phyloP scores from a whole-genome alignment of 257 asterid genomes.

The Echium plantagineum region DNA sequence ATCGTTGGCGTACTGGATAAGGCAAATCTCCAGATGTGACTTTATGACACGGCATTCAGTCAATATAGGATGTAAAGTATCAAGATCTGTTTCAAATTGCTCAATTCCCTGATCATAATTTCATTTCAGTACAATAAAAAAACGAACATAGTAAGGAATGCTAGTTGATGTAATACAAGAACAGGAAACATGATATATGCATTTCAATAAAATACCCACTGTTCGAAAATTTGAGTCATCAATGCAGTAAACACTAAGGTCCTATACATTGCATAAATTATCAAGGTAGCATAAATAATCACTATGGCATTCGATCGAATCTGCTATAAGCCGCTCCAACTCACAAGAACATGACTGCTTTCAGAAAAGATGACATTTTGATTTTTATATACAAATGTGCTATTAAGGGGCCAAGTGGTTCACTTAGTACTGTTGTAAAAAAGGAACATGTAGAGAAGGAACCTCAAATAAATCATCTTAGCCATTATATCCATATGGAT shows the following conservation, averaged over 20 bases:
- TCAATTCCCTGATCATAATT: constrained; percentile 56
- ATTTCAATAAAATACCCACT: not conserved
- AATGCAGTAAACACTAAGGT: too few species aligned
- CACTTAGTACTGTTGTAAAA: too few species aligned
- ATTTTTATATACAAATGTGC: too few species aligned
- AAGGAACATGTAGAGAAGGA: too few species aligned
- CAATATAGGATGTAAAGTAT: constrained; percentile 72
- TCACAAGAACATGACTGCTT: too few species aligned
- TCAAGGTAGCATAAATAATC: too few species aligned
- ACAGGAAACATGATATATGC: not conserved
- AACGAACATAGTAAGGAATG: not conserved
- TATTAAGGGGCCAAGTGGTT: too few species aligned
- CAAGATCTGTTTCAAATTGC: constrained; percentile 53
- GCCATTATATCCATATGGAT: not conserved
- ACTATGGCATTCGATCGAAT: too few species aligned
- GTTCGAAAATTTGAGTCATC: too few species aligned
- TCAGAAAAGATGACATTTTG: too few species aligned
- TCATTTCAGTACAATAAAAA: not conserved
- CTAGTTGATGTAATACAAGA: not conserved
- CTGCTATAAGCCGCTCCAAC: too few species aligned
- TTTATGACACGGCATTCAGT: constrained; percentile 91
- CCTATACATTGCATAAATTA: too few species aligned
- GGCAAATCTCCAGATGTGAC: constrained; percentile 62
- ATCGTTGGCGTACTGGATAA: constrained; percentile 92
- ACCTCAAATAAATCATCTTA: not conserved